A percentile compares a stretch with the other conserved stretches of the same genome.
These are phyloP conservation scores for Thuja plicata DNA, from an alignment of 83 land plant genomes.

Conservation along the genomic window DNA sequence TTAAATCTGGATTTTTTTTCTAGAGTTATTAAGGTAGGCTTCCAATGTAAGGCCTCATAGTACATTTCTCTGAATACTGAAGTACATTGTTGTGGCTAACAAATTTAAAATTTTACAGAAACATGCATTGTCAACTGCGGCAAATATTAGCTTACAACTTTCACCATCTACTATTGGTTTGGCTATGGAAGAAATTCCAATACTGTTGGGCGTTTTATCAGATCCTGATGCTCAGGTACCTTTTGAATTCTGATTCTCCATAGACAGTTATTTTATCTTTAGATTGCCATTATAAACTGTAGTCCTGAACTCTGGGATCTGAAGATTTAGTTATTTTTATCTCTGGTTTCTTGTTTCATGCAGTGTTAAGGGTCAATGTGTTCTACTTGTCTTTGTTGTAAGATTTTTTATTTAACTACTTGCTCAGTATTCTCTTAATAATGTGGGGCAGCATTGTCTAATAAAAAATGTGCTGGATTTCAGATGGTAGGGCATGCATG, in stretches of 20 bases:
- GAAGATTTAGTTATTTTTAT: too few species aligned
- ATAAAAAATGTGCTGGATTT: too few species aligned
- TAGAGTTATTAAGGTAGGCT: constrained; percentile 46
- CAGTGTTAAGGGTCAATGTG: too few species aligned
- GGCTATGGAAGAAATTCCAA: constrained; percentile 46
- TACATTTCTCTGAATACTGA: not conserved
- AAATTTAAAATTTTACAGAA: constrained; percentile 28
- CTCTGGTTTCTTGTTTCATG: too few species aligned
- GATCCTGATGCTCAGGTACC: constrained; percentile 30
- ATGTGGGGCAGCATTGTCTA: too few species aligned
- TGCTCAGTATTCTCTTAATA: too few species aligned
- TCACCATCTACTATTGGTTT: constrained; percentile 38
- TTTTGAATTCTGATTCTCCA: constrained; percentile 11
- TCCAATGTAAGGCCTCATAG: not conserved
- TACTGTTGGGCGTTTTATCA: constrained; percentile 36
- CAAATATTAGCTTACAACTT: constrained; percentile 43
- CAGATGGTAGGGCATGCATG: not conserved
- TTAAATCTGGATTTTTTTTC: constrained; percentile 45
- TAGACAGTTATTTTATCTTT: constrained; percentile 12
- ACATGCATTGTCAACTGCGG: constrained; percentile 56
- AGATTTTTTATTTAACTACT: too few species aligned
- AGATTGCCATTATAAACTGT: too few species aligned
- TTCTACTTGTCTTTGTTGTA: too few species aligned
- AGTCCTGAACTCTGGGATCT: too few species aligned
- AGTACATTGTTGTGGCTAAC: not conserved